These are phyloP conservation scores for Conringia planisiliqua DNA, from an alignment of 345 rosid genomes.

Conservation along the genomic window DNA sequence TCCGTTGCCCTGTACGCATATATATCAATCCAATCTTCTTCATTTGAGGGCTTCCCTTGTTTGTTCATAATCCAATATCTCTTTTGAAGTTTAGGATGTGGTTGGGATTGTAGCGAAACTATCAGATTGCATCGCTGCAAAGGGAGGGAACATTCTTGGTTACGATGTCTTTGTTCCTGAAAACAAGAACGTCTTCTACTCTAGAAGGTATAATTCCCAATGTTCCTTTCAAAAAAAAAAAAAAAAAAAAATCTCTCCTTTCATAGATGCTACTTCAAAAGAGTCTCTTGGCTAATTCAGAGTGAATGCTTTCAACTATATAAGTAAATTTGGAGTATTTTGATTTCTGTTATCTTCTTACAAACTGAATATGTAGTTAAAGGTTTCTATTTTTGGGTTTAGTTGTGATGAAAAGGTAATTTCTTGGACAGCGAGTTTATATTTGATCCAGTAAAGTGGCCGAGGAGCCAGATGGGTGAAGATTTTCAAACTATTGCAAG, in stretches of 20 bases:
- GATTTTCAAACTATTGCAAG: slow-evolving; percentile 58
- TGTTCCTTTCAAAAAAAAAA: no score
- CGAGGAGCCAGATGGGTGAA: slow-evolving; percentile 64
- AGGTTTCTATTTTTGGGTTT: slow-evolving; percentile 16
- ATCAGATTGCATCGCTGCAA: slow-evolving; percentile 89
- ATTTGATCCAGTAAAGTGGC: slow-evolving; percentile 78
- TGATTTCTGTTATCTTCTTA: not conserved
- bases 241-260: not conserved
- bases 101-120: slow-evolving; percentile 90
- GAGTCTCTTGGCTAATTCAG: not conserved
- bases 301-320: not conserved
- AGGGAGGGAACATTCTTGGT: slow-evolving; percentile 86
- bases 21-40: not conserved
- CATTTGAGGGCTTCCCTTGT: not conserved
- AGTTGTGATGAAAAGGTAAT: slow-evolving; percentile 14
- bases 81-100: slow-evolving; percentile 48
- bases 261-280: not conserved
- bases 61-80: not conserved
- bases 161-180: slow-evolving; percentile 92
- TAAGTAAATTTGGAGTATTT: not conserved
- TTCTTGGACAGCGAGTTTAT: slow-evolving; percentile 45
- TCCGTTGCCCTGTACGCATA: slow-evolving; percentile 83
- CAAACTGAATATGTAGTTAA: not conserved
- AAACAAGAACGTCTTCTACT: slow-evolving; percentile 74
- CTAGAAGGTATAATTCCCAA: slow-evolving; percentile 56